Conservation (phyloP, 2,329 filamentous ascomycete genomes). For the Clonostachys rosea region DNA sequence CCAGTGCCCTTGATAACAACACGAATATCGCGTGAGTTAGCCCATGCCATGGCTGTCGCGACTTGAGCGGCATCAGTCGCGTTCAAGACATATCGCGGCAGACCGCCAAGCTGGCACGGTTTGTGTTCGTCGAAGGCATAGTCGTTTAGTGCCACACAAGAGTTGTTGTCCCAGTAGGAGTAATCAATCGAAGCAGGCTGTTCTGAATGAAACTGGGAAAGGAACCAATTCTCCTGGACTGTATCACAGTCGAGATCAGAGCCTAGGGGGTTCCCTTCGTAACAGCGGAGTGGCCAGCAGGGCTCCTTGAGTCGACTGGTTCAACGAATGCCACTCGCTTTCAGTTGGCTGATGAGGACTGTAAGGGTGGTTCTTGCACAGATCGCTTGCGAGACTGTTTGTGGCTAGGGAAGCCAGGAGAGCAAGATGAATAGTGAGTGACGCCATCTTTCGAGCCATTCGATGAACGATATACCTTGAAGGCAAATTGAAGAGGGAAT, state of each 20-base stretch:
- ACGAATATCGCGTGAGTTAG: background rate
- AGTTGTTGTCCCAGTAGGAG: background rate
- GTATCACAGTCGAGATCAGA: background rate
- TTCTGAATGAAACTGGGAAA: background rate
- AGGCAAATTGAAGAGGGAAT: no score
- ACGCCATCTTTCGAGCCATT: no score
- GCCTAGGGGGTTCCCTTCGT: background rate
- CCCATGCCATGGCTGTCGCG: background rate
- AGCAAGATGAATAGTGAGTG: background rate
- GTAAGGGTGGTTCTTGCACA: background rate
- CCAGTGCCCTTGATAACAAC: slow-evolving; percentile 1
- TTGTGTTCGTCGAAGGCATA: background rate
- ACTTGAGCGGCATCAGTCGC: background rate
- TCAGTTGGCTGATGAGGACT: background rate
- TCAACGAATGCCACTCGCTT: background rate
- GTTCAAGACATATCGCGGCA: background rate
- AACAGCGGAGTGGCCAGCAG: background rate
- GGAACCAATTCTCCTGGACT: background rate
- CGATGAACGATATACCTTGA: no score
- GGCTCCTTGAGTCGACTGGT: background rate
- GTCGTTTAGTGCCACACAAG: background rate
- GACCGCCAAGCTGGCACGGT: background rate
- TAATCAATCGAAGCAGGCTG: background rate
- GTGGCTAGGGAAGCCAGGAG: no score
- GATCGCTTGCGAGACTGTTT: no score